Evolutionary conservation across 129 eudicot species (phyloP).

Genomic region (Rutidosis leptorrhynchoides): DNA sequence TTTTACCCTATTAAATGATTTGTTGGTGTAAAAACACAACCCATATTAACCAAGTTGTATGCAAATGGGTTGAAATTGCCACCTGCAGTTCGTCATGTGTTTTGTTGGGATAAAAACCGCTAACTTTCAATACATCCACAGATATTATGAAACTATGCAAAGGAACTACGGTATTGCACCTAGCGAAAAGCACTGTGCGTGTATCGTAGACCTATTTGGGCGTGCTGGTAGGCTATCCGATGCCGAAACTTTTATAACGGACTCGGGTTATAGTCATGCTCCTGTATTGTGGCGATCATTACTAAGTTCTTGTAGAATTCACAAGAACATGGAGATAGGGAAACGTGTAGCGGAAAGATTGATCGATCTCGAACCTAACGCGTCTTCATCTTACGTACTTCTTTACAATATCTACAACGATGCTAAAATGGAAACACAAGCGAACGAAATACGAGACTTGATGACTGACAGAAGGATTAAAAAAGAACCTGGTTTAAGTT

Average conservation of each 20-base stretch:
- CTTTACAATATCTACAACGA: constrained; percentile 48
- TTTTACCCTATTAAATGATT: neutral
- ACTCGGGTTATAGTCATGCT: constrained; percentile 30
- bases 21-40: neutral
- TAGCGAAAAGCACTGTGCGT: constrained; percentile 45
- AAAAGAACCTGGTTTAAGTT: constrained; percentile 54
- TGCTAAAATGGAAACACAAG: constrained; percentile 33
- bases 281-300: constrained; percentile 48
- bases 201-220: constrained; percentile 42
- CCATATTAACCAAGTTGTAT: neutral
- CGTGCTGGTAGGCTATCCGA: constrained; percentile 45
- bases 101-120: neutral
- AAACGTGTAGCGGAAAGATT: constrained; percentile 36
- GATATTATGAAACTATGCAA: constrained; percentile 46
- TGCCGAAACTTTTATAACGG: constrained; percentile 39
- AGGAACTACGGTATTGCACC: constrained; percentile 32
- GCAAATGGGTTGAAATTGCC: neutral
- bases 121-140: constrained; percentile 20
- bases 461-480: constrained; percentile 40
- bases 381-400: constrained; percentile 55
- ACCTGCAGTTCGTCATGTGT: neutral
- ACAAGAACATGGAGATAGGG: constrained; percentile 36
- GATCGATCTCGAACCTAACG: constrained; percentile 45
- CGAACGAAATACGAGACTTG: constrained; percentile 29
- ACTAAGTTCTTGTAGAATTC: constrained; percentile 44